Evolutionary conservation across 148 eudicot species (phyloP).

Genomic region (Pouteria glomerata): DNA sequence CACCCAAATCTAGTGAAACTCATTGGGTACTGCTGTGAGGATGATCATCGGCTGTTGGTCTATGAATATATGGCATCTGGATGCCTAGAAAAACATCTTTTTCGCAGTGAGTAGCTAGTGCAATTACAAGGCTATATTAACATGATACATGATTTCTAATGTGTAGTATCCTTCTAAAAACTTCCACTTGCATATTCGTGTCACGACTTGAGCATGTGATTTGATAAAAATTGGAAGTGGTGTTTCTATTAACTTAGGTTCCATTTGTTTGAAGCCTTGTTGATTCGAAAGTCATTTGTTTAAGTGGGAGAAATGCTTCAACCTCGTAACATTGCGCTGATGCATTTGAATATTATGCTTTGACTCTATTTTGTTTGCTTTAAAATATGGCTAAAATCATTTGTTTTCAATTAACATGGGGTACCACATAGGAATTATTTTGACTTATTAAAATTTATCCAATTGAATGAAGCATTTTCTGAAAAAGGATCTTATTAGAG

Average conservation of each 20-base stretch:
- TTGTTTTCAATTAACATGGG: not conserved
- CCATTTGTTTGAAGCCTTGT: not conserved
- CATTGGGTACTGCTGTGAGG: slow-evolving; percentile 86
- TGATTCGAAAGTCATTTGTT: not conserved
- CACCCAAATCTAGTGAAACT: slow-evolving; percentile 83
- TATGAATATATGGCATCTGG: slow-evolving; percentile 87
- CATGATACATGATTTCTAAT: not conserved
- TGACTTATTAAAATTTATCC: not conserved
- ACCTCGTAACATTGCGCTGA: not conserved
- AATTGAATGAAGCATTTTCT: not conserved
- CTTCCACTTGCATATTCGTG: not conserved
- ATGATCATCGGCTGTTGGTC: slow-evolving; percentile 71
- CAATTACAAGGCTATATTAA: not conserved
- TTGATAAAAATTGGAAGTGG: not conserved
- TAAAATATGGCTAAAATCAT: not conserved
- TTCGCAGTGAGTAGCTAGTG: slow-evolving; percentile 59
- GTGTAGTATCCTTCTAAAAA: not conserved
- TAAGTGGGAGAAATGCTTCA: not conserved
- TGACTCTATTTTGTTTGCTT: not conserved
- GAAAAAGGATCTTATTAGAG: not conserved
- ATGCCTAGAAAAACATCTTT: slow-evolving; percentile 81
- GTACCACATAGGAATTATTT: not conserved
- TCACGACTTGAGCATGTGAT: not conserved
- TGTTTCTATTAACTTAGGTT: not conserved
- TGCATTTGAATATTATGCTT: not conserved